These are phyloP conservation scores for Choiromyces venosus DNA, from an alignment of 495 filamentous ascomycete genomes.

Conservation along the genomic window DNA sequence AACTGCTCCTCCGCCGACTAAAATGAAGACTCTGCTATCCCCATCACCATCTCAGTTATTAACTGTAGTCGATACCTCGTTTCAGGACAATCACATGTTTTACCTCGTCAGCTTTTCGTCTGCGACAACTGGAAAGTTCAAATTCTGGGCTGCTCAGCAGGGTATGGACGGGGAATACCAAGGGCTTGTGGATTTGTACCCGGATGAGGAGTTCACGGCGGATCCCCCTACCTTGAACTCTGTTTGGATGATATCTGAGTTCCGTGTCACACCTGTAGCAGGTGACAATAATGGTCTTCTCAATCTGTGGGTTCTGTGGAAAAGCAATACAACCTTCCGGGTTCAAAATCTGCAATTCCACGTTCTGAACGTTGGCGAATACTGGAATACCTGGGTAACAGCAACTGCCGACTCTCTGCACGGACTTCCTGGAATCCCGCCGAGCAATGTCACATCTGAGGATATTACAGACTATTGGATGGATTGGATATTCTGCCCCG, in stretches of 20 bases:
- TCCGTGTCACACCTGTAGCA: slow-evolving; percentile 56
- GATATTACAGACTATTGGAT: slow-evolving; percentile 64
- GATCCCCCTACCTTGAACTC: slow-evolving; percentile 64
- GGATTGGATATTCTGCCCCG: slow-evolving; percentile 72
- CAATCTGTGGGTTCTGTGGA: slow-evolving; percentile 82
- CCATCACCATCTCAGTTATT: slow-evolving; percentile 66
- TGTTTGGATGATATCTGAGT: slow-evolving; percentile 83
- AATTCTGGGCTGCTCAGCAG: slow-evolving; percentile 74
- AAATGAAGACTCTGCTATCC: slow-evolving; percentile 59
- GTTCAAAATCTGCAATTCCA: slow-evolving; percentile 61
- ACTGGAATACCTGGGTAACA: slow-evolving; percentile 71
- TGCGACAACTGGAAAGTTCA: slow-evolving; percentile 80
- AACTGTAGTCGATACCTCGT: slow-evolving; percentile 58
- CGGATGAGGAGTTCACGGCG: slow-evolving; percentile 58
- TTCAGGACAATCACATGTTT: slow-evolving; percentile 58
- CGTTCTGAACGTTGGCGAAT: slow-evolving; percentile 49
- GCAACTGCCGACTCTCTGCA: slow-evolving; percentile 60
- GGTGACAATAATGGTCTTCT: slow-evolving; percentile 44
- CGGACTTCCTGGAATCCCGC: slow-evolving; percentile 52
- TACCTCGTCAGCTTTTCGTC: slow-evolving; percentile 81
- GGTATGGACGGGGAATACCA: slow-evolving; percentile 47
- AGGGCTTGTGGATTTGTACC: slow-evolving; percentile 61
- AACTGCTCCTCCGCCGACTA: slow-evolving; percentile 41
- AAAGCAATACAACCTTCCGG: slow-evolving; percentile 71
- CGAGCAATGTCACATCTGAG: slow-evolving; percentile 54